Evolutionary conservation across 2,329 filamentous ascomycete genomes (phyloP).

Genomic region (Alternaria brassicicola): DNA sequence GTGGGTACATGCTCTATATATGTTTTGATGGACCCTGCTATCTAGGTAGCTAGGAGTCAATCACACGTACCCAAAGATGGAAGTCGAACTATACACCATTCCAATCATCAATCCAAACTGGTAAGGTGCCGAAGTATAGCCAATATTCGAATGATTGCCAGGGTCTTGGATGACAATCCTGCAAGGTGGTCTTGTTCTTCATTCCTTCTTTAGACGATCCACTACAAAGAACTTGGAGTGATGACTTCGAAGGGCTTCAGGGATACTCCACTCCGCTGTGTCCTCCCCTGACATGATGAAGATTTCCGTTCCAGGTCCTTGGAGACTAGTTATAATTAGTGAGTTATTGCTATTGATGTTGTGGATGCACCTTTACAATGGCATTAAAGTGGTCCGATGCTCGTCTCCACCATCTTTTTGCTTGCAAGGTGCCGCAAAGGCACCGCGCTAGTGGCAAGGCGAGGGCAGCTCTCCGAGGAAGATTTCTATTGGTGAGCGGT

Average conservation of each 20-base stretch:
- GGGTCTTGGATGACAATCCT: background rate
- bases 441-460: background rate
- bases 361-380: background rate
- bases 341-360: background rate
- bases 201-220: background rate
- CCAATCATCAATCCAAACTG: background rate
- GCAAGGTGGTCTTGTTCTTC: background rate
- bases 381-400: background rate
- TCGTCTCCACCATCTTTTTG: accelerated
- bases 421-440: background rate
- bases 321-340: background rate
- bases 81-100: background rate
- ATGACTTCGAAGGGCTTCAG: background rate
- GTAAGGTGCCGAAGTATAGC: background rate
- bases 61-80: background rate
- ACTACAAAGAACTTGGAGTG: background rate
- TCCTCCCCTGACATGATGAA: background rate
- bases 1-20: background rate
- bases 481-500: background rate
- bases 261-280: background rate
- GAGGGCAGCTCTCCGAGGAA: background rate
- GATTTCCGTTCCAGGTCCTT: background rate
- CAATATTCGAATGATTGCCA: background rate
- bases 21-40: background rate
- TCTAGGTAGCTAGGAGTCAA: background rate